These are phyloP conservation scores for Sphaerulina populicola DNA, from an alignment of 2,329 filamentous ascomycete species.

Conservation along the genomic window DNA sequence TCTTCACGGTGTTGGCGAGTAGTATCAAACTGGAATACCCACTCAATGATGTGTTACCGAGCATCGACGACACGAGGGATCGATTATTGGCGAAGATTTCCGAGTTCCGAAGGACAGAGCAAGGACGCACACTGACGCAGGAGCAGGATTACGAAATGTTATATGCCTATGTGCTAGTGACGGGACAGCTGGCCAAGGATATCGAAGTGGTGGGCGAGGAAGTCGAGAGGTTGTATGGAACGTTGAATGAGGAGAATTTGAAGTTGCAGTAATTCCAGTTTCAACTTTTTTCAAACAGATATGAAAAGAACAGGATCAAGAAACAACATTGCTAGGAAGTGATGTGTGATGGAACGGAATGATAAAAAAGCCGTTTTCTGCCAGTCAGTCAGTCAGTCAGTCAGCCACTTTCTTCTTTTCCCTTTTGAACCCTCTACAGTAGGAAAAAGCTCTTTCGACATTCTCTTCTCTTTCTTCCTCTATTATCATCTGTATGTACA, in stretches of 20 bases:
- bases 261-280: conserved; percentile 43
- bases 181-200: conserved; percentile 40
- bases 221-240: conserved; percentile 51
- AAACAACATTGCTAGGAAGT: no score
- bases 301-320: no score
- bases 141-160: conserved; percentile 82
- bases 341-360: no score
- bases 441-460: no score
- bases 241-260: conserved; percentile 53
- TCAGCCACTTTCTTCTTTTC: no score
- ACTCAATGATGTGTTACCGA: conserved; percentile 78
- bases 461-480: no score
- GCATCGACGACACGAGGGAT: conserved; percentile 71
- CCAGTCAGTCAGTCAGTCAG: no score
- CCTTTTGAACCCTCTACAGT: no score
- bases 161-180: conserved; percentile 74
- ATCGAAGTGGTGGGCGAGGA: conserved; percentile 27
- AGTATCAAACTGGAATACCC: conserved; percentile 94
- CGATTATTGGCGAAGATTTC: conserved; percentile 79
- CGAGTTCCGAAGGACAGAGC: conserved; percentile 66
- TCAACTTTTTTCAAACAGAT: no score
- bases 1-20: conserved; percentile 76
- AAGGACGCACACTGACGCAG: conserved; percentile 44
- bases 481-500: no score
- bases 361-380: no score